phyloP scores from a whole-genome alignment of 306 rosid species.

The Mimosa bimucronata region DNA sequence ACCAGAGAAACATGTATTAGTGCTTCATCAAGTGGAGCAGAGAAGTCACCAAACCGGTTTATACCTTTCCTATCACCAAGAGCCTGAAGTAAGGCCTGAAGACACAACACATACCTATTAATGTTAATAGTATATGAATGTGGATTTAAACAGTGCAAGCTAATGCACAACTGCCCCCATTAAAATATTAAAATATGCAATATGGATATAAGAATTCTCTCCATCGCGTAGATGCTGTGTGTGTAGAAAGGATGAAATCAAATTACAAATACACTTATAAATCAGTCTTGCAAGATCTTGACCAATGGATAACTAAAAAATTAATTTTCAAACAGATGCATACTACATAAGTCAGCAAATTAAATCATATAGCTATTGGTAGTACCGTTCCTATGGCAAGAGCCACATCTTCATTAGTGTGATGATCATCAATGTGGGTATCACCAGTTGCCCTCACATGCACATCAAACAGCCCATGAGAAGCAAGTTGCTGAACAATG shows the following conservation, averaged over 20 bases:
- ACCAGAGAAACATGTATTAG: conserved; percentile 89
- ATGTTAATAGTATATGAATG: conserved; percentile 22
- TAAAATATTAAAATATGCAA: not conserved
- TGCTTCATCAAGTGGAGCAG: conserved; percentile 98
- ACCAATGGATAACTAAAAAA: not conserved
- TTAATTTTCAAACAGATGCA: not conserved
- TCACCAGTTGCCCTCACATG: conserved; percentile 20
- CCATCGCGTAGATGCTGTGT: not conserved
- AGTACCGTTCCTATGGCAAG: conserved; percentile 25
- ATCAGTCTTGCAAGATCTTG: not conserved
- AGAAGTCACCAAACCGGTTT: conserved; percentile 92
- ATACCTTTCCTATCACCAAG: conserved; percentile 97
- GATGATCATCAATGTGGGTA: conserved; percentile 25
- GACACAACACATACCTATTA: conserved; percentile 32
- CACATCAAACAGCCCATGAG: conserved; percentile 27
- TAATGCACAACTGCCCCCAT: conserved; percentile 24
- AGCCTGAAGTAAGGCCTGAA: conserved; percentile 86
- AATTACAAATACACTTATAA: not conserved
- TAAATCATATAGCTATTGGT: not conserved
- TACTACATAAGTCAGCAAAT: not conserved
- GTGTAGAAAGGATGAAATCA: not conserved
- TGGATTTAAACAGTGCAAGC: not conserved
- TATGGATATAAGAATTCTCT: not conserved
- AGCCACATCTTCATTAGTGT: conserved; percentile 10
- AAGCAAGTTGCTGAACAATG: conserved; percentile 21